Evolutionary conservation across 306 rosid genomes (phyloP).

Genomic region (Cicer cuneatum): DNA sequence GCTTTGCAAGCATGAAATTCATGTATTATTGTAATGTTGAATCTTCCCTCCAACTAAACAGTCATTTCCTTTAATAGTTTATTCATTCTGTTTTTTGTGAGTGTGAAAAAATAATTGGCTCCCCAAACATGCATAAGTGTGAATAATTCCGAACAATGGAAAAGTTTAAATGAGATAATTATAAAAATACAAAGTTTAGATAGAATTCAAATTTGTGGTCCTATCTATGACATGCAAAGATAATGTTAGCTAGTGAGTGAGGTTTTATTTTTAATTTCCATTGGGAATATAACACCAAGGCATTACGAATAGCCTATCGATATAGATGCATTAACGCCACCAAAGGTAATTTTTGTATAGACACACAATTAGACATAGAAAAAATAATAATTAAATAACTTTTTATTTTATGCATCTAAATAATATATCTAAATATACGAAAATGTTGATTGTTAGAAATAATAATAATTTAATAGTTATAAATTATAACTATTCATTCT

Average conservation of each 20-base stretch:
- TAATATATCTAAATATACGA: too few species aligned
- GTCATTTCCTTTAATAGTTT: slow-evolving; percentile 39
- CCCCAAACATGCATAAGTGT: slow-evolving; percentile 37
- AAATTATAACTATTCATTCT: too few species aligned
- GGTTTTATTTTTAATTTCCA: background rate
- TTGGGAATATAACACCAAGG: slow-evolving; percentile 29
- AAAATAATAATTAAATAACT: too few species aligned
- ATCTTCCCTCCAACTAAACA: background rate
- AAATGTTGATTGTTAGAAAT: too few species aligned
- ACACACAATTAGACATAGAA: too few species aligned
- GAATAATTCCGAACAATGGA: slow-evolving; percentile 28
- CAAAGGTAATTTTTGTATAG: too few species aligned
- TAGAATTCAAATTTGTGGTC: slow-evolving; percentile 48
- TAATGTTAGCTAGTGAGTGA: slow-evolving; percentile 22
- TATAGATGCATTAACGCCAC: slow-evolving; percentile 21
- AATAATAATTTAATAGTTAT: too few species aligned
- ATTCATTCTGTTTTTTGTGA: slow-evolving; percentile 31
- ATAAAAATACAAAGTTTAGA: slow-evolving; percentile 5
- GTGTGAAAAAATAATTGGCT: slow-evolving; percentile 25
- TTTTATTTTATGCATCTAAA: too few species aligned
- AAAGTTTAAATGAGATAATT: background rate
- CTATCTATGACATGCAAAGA: slow-evolving; percentile 36
- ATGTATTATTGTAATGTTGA: slow-evolving; percentile 36
- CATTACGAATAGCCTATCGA: slow-evolving; percentile 27
- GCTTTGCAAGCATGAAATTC: slow-evolving; percentile 57